Conservation (phyloP, 805 yeast species). For the Starmerella gropengiesseri region DNA sequence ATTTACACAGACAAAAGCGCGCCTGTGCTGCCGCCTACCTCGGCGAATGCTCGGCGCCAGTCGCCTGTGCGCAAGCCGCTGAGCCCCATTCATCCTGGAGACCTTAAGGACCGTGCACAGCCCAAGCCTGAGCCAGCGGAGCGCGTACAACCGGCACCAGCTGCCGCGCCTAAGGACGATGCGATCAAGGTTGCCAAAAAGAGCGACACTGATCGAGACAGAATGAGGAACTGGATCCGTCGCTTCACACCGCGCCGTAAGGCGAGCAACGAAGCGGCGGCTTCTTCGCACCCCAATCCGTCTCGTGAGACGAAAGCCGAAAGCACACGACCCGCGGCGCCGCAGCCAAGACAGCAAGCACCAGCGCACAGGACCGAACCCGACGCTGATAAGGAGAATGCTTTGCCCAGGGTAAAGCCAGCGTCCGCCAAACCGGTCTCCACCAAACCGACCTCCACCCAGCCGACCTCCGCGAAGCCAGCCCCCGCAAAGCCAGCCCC, state of each 20-base stretch:
- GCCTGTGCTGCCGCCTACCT: not conserved
- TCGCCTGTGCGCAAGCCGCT: constrained; percentile 1
- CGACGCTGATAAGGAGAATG: constrained; percentile 14
- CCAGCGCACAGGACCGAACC: not conserved
- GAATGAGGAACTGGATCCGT: constrained; percentile 20
- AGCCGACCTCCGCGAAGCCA: not conserved
- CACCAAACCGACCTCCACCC: not conserved
- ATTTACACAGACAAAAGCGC: constrained; percentile 8
- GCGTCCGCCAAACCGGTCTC: not conserved
- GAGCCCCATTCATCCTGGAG: not conserved
- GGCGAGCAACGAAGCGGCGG: not conserved
- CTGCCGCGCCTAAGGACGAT: not conserved
- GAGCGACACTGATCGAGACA: constrained; percentile 4
- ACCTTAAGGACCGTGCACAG: not conserved
- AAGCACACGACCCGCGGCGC: too few species aligned
- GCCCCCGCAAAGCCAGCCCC: not conserved
- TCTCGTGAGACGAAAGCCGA: not conserved
- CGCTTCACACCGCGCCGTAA: constrained; percentile 15
- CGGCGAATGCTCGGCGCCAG: not conserved
- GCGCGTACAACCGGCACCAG: not conserved
- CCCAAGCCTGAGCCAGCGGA: not conserved
- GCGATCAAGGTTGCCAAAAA: not conserved
- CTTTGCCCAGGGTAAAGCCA: not conserved
- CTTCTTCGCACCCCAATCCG: not conserved
- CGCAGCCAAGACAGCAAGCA: too few species aligned